Evolutionary conservation across 225 moss, liverwort and hornwort species (phyloP), one percentile per base, ranked within the genome.

Genomic region (Lunularia cruciata): DNA sequence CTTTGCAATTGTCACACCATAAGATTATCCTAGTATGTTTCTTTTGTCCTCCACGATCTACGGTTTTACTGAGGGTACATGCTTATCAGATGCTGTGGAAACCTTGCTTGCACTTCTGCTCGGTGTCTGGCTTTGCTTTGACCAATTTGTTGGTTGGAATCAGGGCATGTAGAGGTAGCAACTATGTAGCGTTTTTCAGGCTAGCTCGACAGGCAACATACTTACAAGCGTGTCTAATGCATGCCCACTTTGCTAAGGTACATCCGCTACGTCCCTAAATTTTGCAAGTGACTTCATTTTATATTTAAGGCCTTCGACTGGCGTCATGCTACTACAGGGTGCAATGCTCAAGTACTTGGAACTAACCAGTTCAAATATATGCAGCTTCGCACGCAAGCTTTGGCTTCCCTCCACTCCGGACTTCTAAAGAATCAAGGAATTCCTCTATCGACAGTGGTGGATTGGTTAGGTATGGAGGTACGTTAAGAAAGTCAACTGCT

Each of bases 221-320:
- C 72, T 77, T 98, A 73, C 93, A 98, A 86, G 89, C 93, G 36
- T 98, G 98, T 73, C 81, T 98, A 20, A 98, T 98, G 93, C 93
- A 98, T 79, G 91, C 98, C 47, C 98, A 98, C 79, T 98, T 98
- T 77, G 79, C 98, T 18, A 98, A 98, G 91, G 94, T 94, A 76
- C 43, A 25, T 5, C 20, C n/a, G n/a, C n/a, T n/a, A n/a, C n/a
- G n/a, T n/a, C n/a, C n/a, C n/a, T n/a, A n/a, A n/a, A n/a, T n/a
- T n/a, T n/a, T n/a, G n/a, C 47, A 6, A 48, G 22, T 8, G 22
- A 26, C 54, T 26, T 54, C 22, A 45, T n/a, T 18, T 11, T n/a
- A 48, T 5, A 1, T 3, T 48, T 48, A 48, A 14, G 5, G 19
- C 47, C 19, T 20, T 8, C 22, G 15, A 9, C 7, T 5, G 3